A percentile compares a stretch with the other conserved stretches of the same genome.
Conservation (phyloP, 2,329 filamentous ascomycete species). For the Cytospora mali region DNA sequence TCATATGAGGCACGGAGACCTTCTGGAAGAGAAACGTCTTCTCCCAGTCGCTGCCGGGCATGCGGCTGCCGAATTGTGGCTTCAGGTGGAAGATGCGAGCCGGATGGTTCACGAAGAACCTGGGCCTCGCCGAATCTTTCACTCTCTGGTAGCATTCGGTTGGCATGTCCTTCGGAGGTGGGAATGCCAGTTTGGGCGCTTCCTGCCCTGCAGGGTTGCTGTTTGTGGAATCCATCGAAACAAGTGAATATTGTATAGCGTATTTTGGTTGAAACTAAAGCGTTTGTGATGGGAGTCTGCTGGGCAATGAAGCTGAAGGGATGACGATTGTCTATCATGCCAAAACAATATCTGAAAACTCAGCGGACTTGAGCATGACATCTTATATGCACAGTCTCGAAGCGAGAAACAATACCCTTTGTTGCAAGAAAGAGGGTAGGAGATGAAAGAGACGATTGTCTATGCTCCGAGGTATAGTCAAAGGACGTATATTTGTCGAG, state of each 20-base stretch:
- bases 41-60: constrained; percentile 7
- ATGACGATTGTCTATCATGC: background rate
- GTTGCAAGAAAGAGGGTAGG: background rate
- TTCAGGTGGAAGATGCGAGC: constrained; percentile 16
- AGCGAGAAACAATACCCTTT: background rate
- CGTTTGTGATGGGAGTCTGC: background rate
- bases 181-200: background rate
- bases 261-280: background rate
- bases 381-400: too few relatives aligned
- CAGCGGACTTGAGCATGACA: too few relatives aligned
- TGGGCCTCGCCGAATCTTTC: background rate
- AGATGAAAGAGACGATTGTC: background rate
- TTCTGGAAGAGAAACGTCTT: constrained; percentile 11
- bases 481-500: too few relatives aligned
- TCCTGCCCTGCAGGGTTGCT: background rate
- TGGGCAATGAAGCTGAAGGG: background rate
- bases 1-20: background rate
- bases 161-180: background rate
- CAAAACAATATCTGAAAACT: too few relatives aligned
- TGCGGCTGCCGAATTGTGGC: background rate
- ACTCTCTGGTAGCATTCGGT: background rate
- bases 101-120: constrained; percentile 15
- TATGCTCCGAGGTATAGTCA: too few relatives aligned
- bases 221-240: background rate
- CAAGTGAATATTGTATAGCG: background rate